Percentiles rank a stretch among this genome's conserved stretches.
Conservation (phyloP, 1,139 yeast species). For the Geotrichum histeridarum region DNA sequence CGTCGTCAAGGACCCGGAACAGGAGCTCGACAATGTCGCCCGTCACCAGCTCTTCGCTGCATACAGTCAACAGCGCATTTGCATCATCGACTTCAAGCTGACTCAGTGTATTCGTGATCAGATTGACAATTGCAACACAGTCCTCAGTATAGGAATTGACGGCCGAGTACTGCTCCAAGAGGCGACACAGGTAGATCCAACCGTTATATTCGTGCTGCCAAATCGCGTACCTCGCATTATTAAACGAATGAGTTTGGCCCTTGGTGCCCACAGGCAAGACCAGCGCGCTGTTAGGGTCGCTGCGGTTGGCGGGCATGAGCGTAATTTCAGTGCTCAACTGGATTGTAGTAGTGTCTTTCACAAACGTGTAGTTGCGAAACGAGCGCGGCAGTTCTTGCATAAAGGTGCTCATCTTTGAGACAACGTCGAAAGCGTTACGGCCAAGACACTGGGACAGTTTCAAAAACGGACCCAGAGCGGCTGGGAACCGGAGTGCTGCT, state of each 20-base stretch:
- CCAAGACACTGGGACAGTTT: slow-evolving; percentile 54
- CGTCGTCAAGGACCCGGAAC: slow-evolving; percentile 61
- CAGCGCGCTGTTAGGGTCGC: slow-evolving; percentile 17
- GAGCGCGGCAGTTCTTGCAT: slow-evolving; percentile 42
- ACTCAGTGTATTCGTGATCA: slow-evolving; percentile 48
- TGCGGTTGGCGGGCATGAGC: slow-evolving; percentile 38
- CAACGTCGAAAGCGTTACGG: slow-evolving; percentile 60
- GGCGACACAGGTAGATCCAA: slow-evolving; percentile 78
- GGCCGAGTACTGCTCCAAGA: slow-evolving; percentile 53
- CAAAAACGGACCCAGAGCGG: slow-evolving; percentile 58
- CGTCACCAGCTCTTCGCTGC: slow-evolving; percentile 58
- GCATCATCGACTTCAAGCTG: slow-evolving; percentile 44
- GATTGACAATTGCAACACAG: slow-evolving; percentile 47
- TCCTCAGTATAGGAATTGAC: slow-evolving; percentile 41
- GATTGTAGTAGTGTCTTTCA: slow-evolving; percentile 38
- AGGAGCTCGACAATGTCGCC: slow-evolving; percentile 67
- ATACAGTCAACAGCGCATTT: slow-evolving; percentile 42
- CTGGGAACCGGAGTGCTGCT: slow-evolving; percentile 70
- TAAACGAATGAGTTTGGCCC: slow-evolving; percentile 53
- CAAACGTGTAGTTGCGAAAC: slow-evolving; percentile 35
- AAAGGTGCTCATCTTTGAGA: slow-evolving; percentile 56
- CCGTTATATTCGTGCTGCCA: slow-evolving; percentile 76
- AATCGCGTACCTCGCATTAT: slow-evolving; percentile 46
- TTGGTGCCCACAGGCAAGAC: slow-evolving; percentile 54
- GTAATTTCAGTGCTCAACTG: slow-evolving; percentile 40